phyloP scores from a whole-genome alignment of 176 grass and related monocot genomes.

The Zea luxurians region DNA sequence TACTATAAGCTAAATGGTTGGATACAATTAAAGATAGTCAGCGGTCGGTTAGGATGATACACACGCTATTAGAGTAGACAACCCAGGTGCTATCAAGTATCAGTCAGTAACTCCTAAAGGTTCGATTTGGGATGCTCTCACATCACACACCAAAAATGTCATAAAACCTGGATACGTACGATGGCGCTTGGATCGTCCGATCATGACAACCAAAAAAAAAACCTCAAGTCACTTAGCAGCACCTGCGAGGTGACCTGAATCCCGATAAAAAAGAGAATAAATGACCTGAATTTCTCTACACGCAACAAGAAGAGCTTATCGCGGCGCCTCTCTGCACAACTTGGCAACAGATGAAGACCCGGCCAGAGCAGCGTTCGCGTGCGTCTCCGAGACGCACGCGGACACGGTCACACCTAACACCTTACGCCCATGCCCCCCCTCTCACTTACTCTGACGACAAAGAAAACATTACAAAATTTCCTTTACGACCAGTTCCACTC shows the following conservation, averaged over 20 bases:
- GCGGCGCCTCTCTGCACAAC: background rate
- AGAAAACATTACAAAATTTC: background rate
- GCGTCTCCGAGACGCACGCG: no score
- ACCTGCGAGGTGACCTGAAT: no score
- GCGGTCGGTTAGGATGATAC: background rate
- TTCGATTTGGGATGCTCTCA: background rate
- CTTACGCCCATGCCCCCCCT: constrained; percentile 18
- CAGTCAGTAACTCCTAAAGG: background rate
- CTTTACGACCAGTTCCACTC: constrained; percentile 28
- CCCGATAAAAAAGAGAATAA: no score
- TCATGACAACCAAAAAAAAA: no score
- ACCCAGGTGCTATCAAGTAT: background rate
- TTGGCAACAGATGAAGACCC: background rate
- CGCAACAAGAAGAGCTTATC: background rate
- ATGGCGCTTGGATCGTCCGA: background rate
- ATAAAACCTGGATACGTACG: background rate
- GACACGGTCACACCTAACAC: constrained; percentile 21
- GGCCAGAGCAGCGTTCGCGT: background rate
- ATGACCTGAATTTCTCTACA: background rate
- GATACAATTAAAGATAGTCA: no score
- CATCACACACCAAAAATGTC: background rate
- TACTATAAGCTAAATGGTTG: no score
- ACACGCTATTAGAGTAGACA: background rate
- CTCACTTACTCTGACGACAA: background rate
- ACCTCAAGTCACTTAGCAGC: no score